Conservation (phyloP, 2,329 filamentous ascomycete genomes). For the Alternaria consortialis region DNA sequence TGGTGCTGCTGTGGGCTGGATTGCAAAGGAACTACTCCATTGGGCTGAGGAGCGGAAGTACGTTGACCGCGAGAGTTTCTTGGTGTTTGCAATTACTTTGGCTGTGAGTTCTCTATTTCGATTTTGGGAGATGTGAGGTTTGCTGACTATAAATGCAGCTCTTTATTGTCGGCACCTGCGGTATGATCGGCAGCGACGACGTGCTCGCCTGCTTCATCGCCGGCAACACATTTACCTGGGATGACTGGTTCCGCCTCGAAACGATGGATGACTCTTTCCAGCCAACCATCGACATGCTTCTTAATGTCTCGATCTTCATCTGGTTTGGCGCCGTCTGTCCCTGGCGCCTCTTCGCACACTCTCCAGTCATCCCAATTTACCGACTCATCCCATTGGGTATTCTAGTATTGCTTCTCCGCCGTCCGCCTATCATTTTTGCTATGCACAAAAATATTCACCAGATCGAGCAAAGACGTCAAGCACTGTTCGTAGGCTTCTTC, state of each 20-base stretch:
- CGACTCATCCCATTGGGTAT: slow-evolving; percentile 78
- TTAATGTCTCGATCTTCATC: slow-evolving; percentile 88
- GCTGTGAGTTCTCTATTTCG: slow-evolving; percentile 62
- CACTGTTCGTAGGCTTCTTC: slow-evolving; percentile 90
- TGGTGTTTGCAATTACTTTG: slow-evolving; percentile 85
- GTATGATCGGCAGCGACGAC: slow-evolving; percentile 87
- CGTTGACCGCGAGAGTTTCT: slow-evolving; percentile 86
- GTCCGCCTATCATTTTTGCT: slow-evolving; percentile 77
- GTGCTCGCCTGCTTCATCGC: slow-evolving; percentile 92
- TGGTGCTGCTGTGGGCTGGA: slow-evolving; percentile 78
- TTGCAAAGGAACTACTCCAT: slow-evolving; percentile 82
- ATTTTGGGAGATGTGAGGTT: background rate
- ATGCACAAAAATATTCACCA: slow-evolving; percentile 81
- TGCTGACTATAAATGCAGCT: slow-evolving; percentile 56
- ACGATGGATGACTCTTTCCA: slow-evolving; percentile 92
- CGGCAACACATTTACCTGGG: slow-evolving; percentile 89
- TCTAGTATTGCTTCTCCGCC: slow-evolving; percentile 77
- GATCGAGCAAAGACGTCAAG: slow-evolving; percentile 77
- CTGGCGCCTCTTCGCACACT: slow-evolving; percentile 75
- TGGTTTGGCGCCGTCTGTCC: slow-evolving; percentile 80
- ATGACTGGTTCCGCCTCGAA: slow-evolving; percentile 92
- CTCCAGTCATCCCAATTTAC: slow-evolving; percentile 74
- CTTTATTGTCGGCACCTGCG: slow-evolving; percentile 87
- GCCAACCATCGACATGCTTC: slow-evolving; percentile 91
- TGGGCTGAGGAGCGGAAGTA: slow-evolving; percentile 84